These are phyloP conservation scores for Boletus calvinii DNA, from an alignment of 1,284 basidiomycete genomes.

Conservation along the genomic window DNA sequence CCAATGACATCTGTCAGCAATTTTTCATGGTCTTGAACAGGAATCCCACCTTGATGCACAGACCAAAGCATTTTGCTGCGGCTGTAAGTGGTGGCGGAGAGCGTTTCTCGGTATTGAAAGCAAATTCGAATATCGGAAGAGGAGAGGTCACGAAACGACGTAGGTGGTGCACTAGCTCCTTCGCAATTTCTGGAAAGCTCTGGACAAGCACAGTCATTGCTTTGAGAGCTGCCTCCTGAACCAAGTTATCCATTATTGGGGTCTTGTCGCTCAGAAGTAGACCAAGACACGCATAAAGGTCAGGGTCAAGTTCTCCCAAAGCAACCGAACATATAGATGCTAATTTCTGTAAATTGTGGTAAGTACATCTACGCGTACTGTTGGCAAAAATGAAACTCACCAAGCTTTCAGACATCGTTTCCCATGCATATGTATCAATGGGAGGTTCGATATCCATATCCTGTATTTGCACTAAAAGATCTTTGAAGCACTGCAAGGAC, in stretches of 20 bases:
- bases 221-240: slow-evolving; percentile 86
- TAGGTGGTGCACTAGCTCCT: slow-evolving; percentile 76
- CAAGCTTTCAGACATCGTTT: slow-evolving; percentile 83
- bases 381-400: slow-evolving; percentile 36
- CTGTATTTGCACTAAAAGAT: slow-evolving; percentile 71
- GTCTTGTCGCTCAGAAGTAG: slow-evolving; percentile 81
- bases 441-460: slow-evolving; percentile 77
- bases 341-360: slow-evolving; percentile 65
- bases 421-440: slow-evolving; percentile 82
- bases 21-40: background rate
- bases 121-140: slow-evolving; percentile 83
- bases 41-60: slow-evolving; percentile 76
- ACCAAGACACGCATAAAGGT: slow-evolving; percentile 71
- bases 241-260: slow-evolving; percentile 74
- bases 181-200: slow-evolving; percentile 81
- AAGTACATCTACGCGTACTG: background rate
- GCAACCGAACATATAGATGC: slow-evolving; percentile 83
- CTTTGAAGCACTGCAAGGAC: slow-evolving; percentile 71
- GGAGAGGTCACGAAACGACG: slow-evolving; percentile 89
- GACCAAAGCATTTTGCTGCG: slow-evolving; percentile 85
- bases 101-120: slow-evolving; percentile 71
- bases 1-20: slow-evolving; percentile 6
- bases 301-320: slow-evolving; percentile 64
- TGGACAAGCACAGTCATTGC: slow-evolving; percentile 78
- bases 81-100: slow-evolving; percentile 78